phyloP scores from a whole-genome alignment of 2,329 filamentous ascomycete genomes.

The Berkeleyomyces basicola region DNA sequence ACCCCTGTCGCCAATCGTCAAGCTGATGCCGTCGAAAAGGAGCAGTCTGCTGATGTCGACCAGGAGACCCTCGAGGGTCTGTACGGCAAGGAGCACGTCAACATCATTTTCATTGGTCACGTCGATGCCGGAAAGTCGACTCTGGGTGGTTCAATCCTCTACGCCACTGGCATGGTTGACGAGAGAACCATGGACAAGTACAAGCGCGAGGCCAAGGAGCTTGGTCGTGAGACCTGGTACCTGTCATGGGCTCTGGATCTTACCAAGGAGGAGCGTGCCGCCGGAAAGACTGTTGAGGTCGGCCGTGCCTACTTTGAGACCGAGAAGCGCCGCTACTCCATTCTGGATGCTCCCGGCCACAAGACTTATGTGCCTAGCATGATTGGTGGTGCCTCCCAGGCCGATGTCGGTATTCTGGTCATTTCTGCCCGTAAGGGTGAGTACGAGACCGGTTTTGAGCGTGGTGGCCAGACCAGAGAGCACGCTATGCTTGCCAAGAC shows the following conservation, averaged over 20 bases:
- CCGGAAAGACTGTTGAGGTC: conserved; percentile 97
- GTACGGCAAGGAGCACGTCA: conserved; percentile 84
- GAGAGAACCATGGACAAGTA: conserved; percentile 97
- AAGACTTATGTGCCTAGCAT: conserved; percentile 97
- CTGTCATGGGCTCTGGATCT: conserved; percentile 95
- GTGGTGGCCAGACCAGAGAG: conserved; percentile 91
- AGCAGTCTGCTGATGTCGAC: conserved; percentile 59
- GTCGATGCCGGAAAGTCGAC: conserved; percentile 98
- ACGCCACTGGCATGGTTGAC: conserved; percentile 96
- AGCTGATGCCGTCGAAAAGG: conserved; percentile 68
- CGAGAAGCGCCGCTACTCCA: conserved; percentile 88
- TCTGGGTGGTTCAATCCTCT: conserved; percentile 81
- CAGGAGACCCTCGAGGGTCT: conserved; percentile 73
- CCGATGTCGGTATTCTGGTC: conserved; percentile 86
- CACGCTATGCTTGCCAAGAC: conserved; percentile 97
- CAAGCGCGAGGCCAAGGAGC: conserved; percentile 88
- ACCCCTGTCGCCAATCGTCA: conserved; percentile 59
- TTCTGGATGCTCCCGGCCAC: conserved; percentile 91
- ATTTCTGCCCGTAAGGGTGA: conserved; percentile 95
- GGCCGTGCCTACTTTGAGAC: conserved; percentile 94
- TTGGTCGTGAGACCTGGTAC: conserved; percentile 96
- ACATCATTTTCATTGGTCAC: conserved; percentile 95
- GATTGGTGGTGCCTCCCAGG: conserved; percentile 89
- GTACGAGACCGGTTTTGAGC: conserved; percentile 95
- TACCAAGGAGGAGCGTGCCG: conserved; percentile 87